Evolutionary conservation across 441 rosid species (phyloP).

Genomic region (Omphalea diandra): DNA sequence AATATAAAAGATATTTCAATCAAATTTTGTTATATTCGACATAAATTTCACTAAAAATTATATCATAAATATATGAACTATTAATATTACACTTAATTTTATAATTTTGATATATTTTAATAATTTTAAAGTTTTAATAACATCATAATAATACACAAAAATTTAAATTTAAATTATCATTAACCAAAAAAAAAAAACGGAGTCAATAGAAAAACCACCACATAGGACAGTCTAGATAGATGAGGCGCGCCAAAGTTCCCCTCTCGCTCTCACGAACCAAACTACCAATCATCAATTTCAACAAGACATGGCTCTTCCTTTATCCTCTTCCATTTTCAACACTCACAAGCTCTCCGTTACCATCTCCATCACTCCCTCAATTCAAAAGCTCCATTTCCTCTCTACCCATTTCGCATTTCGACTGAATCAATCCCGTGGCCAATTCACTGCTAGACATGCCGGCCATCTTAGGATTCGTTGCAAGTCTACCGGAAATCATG

Average conservation of each 20-base stretch:
- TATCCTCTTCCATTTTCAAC: constrained; percentile 21
- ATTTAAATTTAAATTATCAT: too few species aligned
- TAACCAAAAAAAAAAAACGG: background rate
- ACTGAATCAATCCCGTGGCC: background rate
- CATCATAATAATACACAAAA: too few species aligned
- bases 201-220: constrained; percentile 20
- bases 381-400: constrained; percentile 15
- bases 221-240: constrained; percentile 16
- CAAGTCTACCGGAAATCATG: constrained; percentile 2
- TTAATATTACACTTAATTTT: too few species aligned
- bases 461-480: background rate
- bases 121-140: too few species aligned
- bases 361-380: constrained; percentile 6
- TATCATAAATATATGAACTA: too few species aligned
- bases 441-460: background rate
- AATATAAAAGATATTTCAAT: too few species aligned
- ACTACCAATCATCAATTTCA: background rate
- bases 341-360: constrained; percentile 12
- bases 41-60: too few species aligned
- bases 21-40: too few species aligned
- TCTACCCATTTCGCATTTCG: constrained; percentile 21
- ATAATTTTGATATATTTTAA: too few species aligned
- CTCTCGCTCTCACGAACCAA: background rate
- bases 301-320: constrained; percentile 23
- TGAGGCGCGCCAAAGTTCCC: constrained; percentile 23